phyloP scores from a whole-genome alignment of 805 yeast species.

The Lipomyces japonicus region DNA sequence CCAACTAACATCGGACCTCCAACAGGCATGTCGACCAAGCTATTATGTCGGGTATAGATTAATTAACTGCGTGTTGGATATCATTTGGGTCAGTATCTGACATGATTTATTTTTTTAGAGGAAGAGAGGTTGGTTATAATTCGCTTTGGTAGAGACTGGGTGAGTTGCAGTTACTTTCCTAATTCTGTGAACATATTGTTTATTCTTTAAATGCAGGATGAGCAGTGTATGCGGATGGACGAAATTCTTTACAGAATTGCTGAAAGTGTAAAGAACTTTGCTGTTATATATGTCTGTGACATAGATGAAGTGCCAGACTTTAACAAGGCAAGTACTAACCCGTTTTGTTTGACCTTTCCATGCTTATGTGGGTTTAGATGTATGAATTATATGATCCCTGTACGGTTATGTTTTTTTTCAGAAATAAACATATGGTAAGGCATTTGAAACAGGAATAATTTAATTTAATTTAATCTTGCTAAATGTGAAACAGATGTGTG shows the following conservation, averaged over 20 bases:
- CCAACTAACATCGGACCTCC: background rate
- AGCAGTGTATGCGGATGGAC: constrained; percentile 86
- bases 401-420: constrained; percentile 87
- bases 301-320: constrained; percentile 87
- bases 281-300: constrained; percentile 83
- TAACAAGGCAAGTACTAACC: constrained; percentile 40
- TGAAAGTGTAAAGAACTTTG: constrained; percentile 82
- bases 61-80: background rate
- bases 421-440: constrained; percentile 47
- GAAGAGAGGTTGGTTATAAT: constrained; percentile 83
- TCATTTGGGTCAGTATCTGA: background rate
- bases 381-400: constrained; percentile 87
- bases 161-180: constrained; percentile 25
- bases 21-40: constrained; percentile 92
- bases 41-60: constrained; percentile 52
- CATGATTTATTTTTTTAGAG: too few species aligned
- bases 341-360: background rate
- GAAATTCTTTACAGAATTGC: constrained; percentile 75
- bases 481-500: constrained; percentile 62
- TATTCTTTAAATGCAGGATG: constrained; percentile 39
- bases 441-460: background rate
- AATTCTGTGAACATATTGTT: background rate
- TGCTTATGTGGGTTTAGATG: constrained; percentile 53
- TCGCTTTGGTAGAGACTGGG: constrained; percentile 73
- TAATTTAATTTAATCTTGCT: background rate